Base-by-base conservation (phyloP, 164 flowering plant species). In the Piper betle region DNA sequence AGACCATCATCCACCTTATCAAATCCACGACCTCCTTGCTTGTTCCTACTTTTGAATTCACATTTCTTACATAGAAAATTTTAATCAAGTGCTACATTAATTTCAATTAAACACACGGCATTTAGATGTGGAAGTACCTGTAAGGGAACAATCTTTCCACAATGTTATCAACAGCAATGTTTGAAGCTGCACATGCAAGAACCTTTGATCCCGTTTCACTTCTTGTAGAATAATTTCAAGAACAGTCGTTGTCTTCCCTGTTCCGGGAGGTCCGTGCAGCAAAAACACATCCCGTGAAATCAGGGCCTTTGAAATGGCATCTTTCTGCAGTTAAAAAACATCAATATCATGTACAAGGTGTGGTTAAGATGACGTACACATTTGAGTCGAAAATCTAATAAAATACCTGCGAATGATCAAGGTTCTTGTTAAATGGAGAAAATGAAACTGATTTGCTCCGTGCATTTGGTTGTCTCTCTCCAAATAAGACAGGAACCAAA, bases 191-290 rank as follows among this genome's bases (percentile, higher is more conserved):
- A 82, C 97, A 94, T 55, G 93, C 95, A 65, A 94, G 96, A 77
- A 94, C 79, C 80, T 94, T 94, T 57, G 96, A 84, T 62, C 99
- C 68, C 96, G 88, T 70, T 94, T 91, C 52, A 91, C 93, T 88
- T 94, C 99, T 73, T 94, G 99, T 70, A 91, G 74, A 73, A 94
- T 88, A 66, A 91, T 86, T 76, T 94, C 99, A 56, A 94, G 91
- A 17, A 94, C 95, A 1, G 99, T 91, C 13, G 99, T 94, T 52
- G 97, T 94, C 75, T 94, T 94, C 61, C 97, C 99, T 57, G 99
- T 94, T 75, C 99, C 99, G 64, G 99, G 99, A 78, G 99, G 99
- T 20, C 99, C 97, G 68, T 94, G 99, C 72, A 94, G 78, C 79
- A 94, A 77, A 75, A 94, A 88, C 20, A 91, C 79, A 69, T 88